Percentiles rank a stretch among this genome's conserved stretches.
phyloP scores from a whole-genome alignment of 148 eudicot species.

The Rhododendron griersonianum region DNA sequence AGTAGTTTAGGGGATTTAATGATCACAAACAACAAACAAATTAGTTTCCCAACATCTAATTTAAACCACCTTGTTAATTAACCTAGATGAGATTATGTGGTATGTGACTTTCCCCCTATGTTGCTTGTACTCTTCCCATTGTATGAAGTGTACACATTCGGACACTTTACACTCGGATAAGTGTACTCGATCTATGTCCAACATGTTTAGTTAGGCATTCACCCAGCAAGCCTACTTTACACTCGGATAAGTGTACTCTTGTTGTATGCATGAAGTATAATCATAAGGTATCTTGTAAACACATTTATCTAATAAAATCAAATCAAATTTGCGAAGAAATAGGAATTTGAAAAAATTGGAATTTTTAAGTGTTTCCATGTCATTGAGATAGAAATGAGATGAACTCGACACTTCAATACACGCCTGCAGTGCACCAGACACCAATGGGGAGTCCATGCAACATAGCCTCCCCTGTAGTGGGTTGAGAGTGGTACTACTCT shows the following conservation, averaged over 20 bases:
- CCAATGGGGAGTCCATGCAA: not conserved
- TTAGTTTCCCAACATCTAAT: too few species aligned
- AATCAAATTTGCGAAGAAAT: not conserved
- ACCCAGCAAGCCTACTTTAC: not conserved
- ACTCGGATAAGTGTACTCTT: too few species aligned
- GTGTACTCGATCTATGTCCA: not conserved
- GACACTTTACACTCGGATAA: not conserved
- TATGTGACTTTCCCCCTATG: not conserved
- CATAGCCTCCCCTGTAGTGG: not conserved
- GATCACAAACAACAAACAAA: too few species aligned
- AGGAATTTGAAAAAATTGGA: not conserved
- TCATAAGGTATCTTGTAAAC: not conserved
- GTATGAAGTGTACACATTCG: not conserved
- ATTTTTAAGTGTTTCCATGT: not conserved
- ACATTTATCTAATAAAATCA: not conserved
- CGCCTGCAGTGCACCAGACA: not conserved
- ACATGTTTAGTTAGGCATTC: not conserved
- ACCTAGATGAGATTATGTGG: not conserved
- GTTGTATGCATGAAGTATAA: not conserved
- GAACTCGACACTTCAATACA: not conserved
- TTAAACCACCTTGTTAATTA: too few species aligned
- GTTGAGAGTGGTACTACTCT: not conserved
- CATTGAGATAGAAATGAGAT: not conserved
- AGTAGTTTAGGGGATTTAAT: too few species aligned
- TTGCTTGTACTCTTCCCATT: not conserved